Evolutionary conservation across 345 rosid genomes (phyloP).

Genomic region (Cochlearia excelsa): DNA sequence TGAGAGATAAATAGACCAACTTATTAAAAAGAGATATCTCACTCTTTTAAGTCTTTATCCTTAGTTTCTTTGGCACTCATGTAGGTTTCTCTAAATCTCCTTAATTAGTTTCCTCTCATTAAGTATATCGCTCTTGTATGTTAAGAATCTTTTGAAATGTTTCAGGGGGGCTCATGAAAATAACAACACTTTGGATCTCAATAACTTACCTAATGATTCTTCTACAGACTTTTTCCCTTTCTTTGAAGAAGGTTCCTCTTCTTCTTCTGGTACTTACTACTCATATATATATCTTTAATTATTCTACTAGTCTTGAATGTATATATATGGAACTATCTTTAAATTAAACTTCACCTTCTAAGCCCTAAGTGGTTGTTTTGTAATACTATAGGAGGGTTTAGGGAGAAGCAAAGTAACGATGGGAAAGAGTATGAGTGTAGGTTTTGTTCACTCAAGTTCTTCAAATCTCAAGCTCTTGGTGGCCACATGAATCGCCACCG

Average conservation of each 20-base stretch:
- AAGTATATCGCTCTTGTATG: not conserved
- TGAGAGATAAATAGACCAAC: no score
- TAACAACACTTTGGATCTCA: slow-evolving; percentile 72
- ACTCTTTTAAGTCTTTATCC: slow-evolving; percentile 45
- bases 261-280: slow-evolving; percentile 41
- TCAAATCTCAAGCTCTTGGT: slow-evolving; percentile 99
- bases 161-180: slow-evolving; percentile 63
- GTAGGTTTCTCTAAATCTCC: slow-evolving; percentile 44
- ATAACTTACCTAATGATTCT: slow-evolving; percentile 88
- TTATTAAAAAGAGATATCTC: not conserved
- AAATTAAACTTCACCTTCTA: slow-evolving; percentile 9
- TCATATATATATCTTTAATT: slow-evolving; percentile 1
- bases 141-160: slow-evolving; percentile 7
- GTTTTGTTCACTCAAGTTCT: slow-evolving; percentile 99
- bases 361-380: slow-evolving; percentile 24
- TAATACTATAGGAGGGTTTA: slow-evolving; percentile 39
- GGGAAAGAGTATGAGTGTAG: slow-evolving; percentile 96
- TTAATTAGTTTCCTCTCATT: no score
- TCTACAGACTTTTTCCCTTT: slow-evolving; percentile 49
- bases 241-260: slow-evolving; percentile 55
- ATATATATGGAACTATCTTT: not conserved
- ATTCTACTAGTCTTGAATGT: slow-evolving; percentile 1
- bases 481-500: slow-evolving; percentile 99
- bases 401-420: slow-evolving; percentile 69
- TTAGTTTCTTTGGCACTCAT: slow-evolving; percentile 54